Evolutionary conservation across 2,329 filamentous ascomycete genomes (phyloP), one percentile per base, ranked within the genome.

Genomic region (Botryotinia globosa): DNA sequence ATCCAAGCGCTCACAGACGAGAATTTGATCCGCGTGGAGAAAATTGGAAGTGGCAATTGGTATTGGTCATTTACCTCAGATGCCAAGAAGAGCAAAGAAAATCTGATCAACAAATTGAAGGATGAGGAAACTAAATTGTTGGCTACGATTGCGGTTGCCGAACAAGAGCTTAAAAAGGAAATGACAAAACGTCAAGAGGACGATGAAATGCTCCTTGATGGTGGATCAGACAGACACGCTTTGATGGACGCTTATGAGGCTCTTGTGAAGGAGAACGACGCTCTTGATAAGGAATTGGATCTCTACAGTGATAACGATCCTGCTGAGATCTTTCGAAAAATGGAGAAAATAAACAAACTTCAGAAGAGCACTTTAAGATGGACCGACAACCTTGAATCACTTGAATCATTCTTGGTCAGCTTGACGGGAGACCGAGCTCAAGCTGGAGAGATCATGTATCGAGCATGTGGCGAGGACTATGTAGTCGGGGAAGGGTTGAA

Each of bases 21-120:
- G 72, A 84, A 84, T 77, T 85, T 86, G 77, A 86, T 92, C 74
- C 85, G 85, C 29, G 87, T 90, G 42, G 90, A 92, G 82, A 92
- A 91, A 80, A 92, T 92, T 77, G 90, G 90, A 61, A 90, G 85
- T 75, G 89, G 89, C 42, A 92, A 92, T 80, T 92, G 90, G 90
- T 92, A 91, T 82, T 92, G 90, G 90, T 87, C 85, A 75, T 92
- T 91, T 79, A 83, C 82, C 29, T 88, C 85, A 42, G 88, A 91
- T 70, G 87, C 79, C 16, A 81, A 79, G 76, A 80, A 87, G 77
- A 85, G 83, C 78, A 85, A 84, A 64, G 80, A 82, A 69, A 80
- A 80, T 29, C 77, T 80, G 45, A 78, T 81, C 74, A 80, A 78
- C 64, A 82, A 78, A 42, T 73, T 84, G 73, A 81, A 81, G 75